Conservation (phyloP, 768 basidiomycete species). For the Saitozyma sp. region DNA sequence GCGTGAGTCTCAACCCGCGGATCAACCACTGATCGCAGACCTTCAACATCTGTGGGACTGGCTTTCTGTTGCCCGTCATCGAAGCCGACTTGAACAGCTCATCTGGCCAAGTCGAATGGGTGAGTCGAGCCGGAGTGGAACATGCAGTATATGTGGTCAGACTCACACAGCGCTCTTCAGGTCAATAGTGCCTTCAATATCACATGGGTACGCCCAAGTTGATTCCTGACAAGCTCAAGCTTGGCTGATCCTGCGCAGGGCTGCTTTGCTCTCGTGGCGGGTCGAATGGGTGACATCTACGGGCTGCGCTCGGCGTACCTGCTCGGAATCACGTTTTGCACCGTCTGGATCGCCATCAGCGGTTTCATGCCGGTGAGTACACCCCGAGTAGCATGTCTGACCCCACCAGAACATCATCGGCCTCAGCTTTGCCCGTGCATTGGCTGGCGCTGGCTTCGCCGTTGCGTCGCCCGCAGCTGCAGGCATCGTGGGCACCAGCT, state of each 20-base stretch:
- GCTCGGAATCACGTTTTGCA: slow-evolving; percentile 3
- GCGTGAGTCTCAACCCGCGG: no score
- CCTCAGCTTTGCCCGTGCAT: slow-evolving; percentile 4
- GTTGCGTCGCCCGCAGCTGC: slow-evolving; percentile 5
- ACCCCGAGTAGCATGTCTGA: not conserved
- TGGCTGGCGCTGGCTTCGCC: slow-evolving; percentile 8
- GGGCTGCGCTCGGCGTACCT: slow-evolving; percentile 5
- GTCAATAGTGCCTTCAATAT: no score
- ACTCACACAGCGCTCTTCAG: not conserved
- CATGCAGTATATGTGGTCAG: no score
- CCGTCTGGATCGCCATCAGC: not conserved
- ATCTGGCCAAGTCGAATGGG: slow-evolving; percentile 8
- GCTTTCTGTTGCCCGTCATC: slow-evolving; percentile 11
- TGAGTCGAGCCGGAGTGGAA: not conserved
- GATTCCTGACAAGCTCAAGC: no score
- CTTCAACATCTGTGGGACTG: slow-evolving; percentile 9
- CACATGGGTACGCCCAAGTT: no score
- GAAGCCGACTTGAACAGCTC: slow-evolving; percentile 1
- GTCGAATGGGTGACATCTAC: slow-evolving; percentile 16
- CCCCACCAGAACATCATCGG: slow-evolving; percentile 10
- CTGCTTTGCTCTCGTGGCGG: slow-evolving; percentile 15
- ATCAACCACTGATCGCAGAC: not conserved
- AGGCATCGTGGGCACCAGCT: slow-evolving; percentile 6
- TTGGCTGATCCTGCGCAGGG: slow-evolving; percentile 1
- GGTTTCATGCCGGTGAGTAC: slow-evolving; percentile 10